Percentiles rank a stretch among this genome's conserved stretches.
Conservation (phyloP, 345 rosid genomes). For the Sisymbrium irio region DNA sequence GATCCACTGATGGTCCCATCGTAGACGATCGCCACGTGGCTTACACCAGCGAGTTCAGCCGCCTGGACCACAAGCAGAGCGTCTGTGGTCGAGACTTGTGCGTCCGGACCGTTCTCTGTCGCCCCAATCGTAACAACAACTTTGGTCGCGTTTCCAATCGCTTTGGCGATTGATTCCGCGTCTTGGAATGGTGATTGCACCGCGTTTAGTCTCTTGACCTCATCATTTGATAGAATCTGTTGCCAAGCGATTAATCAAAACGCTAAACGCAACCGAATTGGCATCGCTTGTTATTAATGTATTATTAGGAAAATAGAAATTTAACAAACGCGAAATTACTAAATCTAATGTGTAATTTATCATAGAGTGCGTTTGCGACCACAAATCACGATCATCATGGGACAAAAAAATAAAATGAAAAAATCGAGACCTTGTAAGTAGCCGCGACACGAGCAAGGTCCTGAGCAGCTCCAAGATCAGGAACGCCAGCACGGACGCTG, state of each 20-base stretch:
- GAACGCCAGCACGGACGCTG: slow-evolving; percentile 85
- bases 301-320: neutral
- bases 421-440: slow-evolving; percentile 62
- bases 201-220: slow-evolving; percentile 76
- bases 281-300: neutral
- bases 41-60: slow-evolving; percentile 79
- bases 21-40: slow-evolving; percentile 75
- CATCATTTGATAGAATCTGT: slow-evolving; percentile 82
- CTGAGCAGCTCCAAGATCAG: slow-evolving; percentile 79
- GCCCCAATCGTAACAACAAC: slow-evolving; percentile 79
- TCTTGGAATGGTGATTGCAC: slow-evolving; percentile 69
- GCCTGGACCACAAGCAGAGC: slow-evolving; percentile 76
- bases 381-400: neutral
- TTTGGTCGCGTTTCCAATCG: slow-evolving; percentile 96
- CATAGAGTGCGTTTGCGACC: neutral
- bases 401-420: neutral
- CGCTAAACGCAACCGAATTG: neutral
- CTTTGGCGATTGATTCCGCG: slow-evolving; percentile 82
- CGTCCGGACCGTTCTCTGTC: slow-evolving; percentile 64
- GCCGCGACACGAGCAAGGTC: slow-evolving; percentile 85
- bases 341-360: neutral
- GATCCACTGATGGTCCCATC: slow-evolving; percentile 52
- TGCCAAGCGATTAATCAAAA: slow-evolving; percentile 14
- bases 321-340: neutral
- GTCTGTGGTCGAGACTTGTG: slow-evolving; percentile 60